Base-by-base conservation (phyloP, 345 rosid genomes). In the Pistacia vera region DNA sequence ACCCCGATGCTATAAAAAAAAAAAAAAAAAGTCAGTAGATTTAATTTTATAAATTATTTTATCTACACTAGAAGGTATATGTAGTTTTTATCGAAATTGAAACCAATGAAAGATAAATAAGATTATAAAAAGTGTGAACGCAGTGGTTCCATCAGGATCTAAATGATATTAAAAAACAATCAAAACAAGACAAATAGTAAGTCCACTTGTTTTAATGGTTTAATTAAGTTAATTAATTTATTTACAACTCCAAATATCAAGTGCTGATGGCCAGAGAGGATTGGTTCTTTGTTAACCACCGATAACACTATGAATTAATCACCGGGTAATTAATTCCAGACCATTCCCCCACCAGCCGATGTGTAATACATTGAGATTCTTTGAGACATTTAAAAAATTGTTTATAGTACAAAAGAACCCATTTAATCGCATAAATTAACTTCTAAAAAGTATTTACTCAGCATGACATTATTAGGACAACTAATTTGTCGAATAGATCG, bases 91-190 rank as follows among this genome's bases (percentile, higher is more conserved):
- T 30, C 2, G 33, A 30, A 30, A 30, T 30, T 30, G 33, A 30
- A 30, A 30, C 33, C 33, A 30, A 30, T 22, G 25, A 22, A 22
- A 22, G 25, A 22, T 22, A 22, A 22, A 30, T 30, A 13, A 41
- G 7, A 65, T 36, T 18, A 36, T 1, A 30, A 63, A 33, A 52
- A 30, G 78, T 75, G 78, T 75, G 46, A 75, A 75, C 20, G 20
- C 66, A 44, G 4, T 66, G 59, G 72, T 68, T 68, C 72, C 70
- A 49, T 49, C 10, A 49, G n/a, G 9, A 57, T 20, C 2, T 18
- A 57, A 57, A 17, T 10, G 61, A 57, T 57, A 17, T 8, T n/a
- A n/a, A 57, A 57, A 48, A 8, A 17, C 61, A 20, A 57, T 1
- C 33, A 30, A 60, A 25, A 60, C 0, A 25, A 25, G 33, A 60